Percentiles rank a stretch among this genome's conserved stretches.
phyloP scores from a whole-genome alignment of 192 early-diverging fungal genomes.

The Mortierella alpina region DNA sequence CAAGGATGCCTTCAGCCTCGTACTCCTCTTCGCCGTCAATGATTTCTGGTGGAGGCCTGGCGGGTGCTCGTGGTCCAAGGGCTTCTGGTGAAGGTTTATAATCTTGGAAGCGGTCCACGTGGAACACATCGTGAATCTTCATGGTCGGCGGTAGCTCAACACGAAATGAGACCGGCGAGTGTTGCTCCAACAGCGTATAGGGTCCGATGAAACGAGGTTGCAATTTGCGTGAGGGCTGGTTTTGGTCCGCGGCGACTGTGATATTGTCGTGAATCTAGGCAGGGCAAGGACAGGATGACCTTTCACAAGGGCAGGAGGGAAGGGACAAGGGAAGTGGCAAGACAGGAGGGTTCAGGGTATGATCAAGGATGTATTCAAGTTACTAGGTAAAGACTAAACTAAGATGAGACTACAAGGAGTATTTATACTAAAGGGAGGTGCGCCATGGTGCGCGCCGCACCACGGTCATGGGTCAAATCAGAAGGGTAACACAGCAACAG shows the following conservation, averaged over 20 bases:
- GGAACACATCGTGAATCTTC: conserved; percentile 2
- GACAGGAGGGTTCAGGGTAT: no score
- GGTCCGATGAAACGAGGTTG: not conserved
- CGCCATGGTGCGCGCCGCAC: no score
- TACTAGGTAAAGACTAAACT: no score
- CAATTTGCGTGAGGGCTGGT: not conserved
- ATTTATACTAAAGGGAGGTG: no score
- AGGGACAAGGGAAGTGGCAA: no score
- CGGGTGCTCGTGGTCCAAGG: not conserved
- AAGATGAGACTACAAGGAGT: no score
- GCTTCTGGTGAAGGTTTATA: not conserved
- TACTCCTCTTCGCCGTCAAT: conserved; percentile 3
- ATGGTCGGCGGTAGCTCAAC: conserved; percentile 8
- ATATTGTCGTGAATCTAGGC: no score
- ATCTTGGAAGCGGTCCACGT: not conserved
- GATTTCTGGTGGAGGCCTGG: not conserved
- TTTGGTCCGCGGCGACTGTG: not conserved
- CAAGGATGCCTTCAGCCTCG: not conserved
- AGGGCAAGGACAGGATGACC: no score
- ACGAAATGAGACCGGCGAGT: conserved; percentile 1
- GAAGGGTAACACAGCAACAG: no score
- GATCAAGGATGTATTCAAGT: no score
- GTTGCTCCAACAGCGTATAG: not conserved
- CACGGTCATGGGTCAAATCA: no score
- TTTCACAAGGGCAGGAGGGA: no score